A percentile compares a stretch with the other conserved stretches of the same genome.
Conservation (phyloP, 495 filamentous ascomycete genomes). For the Penicillium cosmopolitanum region DNA sequence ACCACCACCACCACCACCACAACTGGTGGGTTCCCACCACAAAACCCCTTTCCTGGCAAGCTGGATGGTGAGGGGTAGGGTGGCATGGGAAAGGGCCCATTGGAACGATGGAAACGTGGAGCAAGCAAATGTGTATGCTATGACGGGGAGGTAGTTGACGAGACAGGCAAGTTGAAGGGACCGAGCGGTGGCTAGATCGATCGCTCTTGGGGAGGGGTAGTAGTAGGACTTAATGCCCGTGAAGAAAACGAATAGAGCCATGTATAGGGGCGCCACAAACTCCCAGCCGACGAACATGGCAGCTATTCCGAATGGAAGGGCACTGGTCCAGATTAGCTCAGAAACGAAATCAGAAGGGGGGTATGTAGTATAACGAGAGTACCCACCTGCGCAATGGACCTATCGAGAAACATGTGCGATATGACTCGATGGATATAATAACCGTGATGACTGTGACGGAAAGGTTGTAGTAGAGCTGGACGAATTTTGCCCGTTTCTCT, state of each 20-base stretch:
- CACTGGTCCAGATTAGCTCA: slow-evolving; percentile 9
- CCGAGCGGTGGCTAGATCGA: slow-evolving; percentile 12
- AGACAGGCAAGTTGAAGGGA: slow-evolving; percentile 10
- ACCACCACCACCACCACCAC: not conserved
- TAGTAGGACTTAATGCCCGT: slow-evolving; percentile 18
- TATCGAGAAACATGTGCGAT: slow-evolving; percentile 15
- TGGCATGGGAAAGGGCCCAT: slow-evolving; percentile 9
- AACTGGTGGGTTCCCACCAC: not conserved
- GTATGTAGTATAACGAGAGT: not conserved
- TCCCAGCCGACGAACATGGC: slow-evolving; percentile 17
- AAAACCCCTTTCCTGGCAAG: not conserved
- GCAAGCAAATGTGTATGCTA: slow-evolving; percentile 5
- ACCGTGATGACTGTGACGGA: slow-evolving; percentile 1
- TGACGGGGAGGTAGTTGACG: not conserved
- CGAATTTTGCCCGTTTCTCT: not conserved
- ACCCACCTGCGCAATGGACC: slow-evolving; percentile 18
- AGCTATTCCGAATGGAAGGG: slow-evolving; percentile 15
- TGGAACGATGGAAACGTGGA: slow-evolving; percentile 1
- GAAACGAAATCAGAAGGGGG: not conserved
- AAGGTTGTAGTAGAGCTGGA: slow-evolving; percentile 5
- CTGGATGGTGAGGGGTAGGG: slow-evolving; percentile 1
- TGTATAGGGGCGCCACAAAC: slow-evolving; percentile 16
- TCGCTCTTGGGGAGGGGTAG: slow-evolving; percentile 21
- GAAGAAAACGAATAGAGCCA: slow-evolving; percentile 18
- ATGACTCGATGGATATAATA: slow-evolving; percentile 25